Percentiles rank a stretch among this genome's conserved stretches.
phyloP scores from a whole-genome alignment of 371 early-diverging fungal genomes.

The Mortierella polycephala region DNA sequence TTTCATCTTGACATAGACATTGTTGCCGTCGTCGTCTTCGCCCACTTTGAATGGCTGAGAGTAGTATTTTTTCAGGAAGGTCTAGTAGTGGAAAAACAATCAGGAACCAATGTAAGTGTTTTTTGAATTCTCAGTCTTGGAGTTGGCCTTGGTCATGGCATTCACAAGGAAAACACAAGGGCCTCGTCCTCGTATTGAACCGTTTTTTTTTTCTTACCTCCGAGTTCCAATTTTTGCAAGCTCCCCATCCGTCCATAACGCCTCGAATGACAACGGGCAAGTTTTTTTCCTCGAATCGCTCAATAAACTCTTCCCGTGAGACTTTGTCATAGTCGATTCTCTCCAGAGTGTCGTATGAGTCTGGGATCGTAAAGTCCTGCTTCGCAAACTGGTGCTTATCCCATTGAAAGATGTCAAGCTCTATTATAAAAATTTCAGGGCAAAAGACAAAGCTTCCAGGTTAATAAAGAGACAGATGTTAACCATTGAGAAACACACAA shows the following conservation, averaged over 20 bases:
- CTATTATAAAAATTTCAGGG: conserved; percentile 26
- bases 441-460: not conserved
- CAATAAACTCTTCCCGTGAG: conserved; percentile 68
- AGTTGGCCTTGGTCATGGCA: not conserved
- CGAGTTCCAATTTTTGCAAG: conserved; percentile 68
- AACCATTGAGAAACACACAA: not conserved
- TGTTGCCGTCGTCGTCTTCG: conserved; percentile 81
- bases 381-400: conserved; percentile 61
- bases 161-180: not conserved
- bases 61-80: conserved; percentile 62
- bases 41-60: conserved; percentile 82
- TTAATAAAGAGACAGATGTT: not conserved
- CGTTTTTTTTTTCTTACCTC: conserved; percentile 54
- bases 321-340: conserved; percentile 62
- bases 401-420: conserved; percentile 69
- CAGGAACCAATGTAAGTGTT: no score
- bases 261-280: conserved; percentile 75
- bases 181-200: no score
- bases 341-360: conserved; percentile 57
- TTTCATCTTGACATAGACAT: conserved; percentile 79
- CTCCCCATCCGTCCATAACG: conserved; percentile 70
- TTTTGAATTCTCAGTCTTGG: not conserved
- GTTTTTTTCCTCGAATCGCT: conserved; percentile 64
- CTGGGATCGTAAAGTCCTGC: conserved; percentile 63
- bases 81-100: conserved; percentile 35